A percentile compares a stretch with the other conserved stretches of the same genome.
Conservation (phyloP, 352 stramenopile species). For the Phytophthora pini region DNA sequence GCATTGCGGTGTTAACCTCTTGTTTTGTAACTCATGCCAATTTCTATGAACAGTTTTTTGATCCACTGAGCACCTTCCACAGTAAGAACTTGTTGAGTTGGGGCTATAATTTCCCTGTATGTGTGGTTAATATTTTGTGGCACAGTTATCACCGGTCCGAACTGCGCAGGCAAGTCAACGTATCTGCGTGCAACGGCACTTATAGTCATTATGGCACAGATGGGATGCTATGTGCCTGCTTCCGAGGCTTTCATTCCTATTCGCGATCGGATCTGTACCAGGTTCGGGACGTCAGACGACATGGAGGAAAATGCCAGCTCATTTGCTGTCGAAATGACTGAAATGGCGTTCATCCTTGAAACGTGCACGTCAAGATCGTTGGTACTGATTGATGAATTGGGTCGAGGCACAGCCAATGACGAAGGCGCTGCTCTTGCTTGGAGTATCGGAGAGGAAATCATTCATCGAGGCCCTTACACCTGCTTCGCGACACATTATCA, state of each 20-base stretch:
- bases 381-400: slow-evolving; percentile 93
- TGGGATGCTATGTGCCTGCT: slow-evolving; percentile 92
- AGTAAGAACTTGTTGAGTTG: slow-evolving; percentile 33
- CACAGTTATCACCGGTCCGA: slow-evolving; percentile 89
- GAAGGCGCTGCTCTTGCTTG: slow-evolving; percentile 92
- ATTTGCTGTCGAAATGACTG: slow-evolving; percentile 93
- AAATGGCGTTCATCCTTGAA: slow-evolving; percentile 89
- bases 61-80: slow-evolving; percentile 76
- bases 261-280: slow-evolving; percentile 89
- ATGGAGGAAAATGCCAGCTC: slow-evolving; percentile 95
- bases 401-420: slow-evolving; percentile 88
- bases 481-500: slow-evolving; percentile 94
- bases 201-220: slow-evolving; percentile 92
- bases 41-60: slow-evolving; percentile 57
- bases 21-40: slow-evolving; percentile 2
- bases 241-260: slow-evolving; percentile 82
- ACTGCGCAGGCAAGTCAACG: slow-evolving; percentile 93
- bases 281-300: slow-evolving; percentile 92
- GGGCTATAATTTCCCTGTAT: background rate
- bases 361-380: slow-evolving; percentile 70
- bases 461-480: slow-evolving; percentile 70
- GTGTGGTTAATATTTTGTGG: slow-evolving; percentile 16
- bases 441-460: slow-evolving; percentile 86
- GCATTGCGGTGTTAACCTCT: background rate
- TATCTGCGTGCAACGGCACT: slow-evolving; percentile 85